Evolutionary conservation across 345 rosid species (phyloP).

Genomic region (Brassica incana): DNA sequence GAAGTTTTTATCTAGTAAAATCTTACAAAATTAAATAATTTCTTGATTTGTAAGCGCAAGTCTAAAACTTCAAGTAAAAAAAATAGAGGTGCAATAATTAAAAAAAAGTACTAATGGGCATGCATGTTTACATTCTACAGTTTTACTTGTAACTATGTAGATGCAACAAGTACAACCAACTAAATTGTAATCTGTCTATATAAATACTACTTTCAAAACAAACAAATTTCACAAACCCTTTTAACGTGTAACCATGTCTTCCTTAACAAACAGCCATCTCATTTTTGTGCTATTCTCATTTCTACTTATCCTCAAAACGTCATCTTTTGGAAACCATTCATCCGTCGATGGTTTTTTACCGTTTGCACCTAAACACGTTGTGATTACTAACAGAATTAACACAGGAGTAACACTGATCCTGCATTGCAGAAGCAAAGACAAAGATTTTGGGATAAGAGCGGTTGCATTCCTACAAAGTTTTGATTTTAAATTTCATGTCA

Average conservation of each 20-base stretch:
- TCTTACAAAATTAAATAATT: too few species aligned
- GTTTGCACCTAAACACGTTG: slow-evolving; percentile 17
- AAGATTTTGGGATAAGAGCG: neutral
- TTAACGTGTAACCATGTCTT: neutral
- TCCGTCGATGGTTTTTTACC: slow-evolving; percentile 5
- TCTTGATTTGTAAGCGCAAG: too few species aligned
- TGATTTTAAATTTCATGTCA: slow-evolving; percentile 8
- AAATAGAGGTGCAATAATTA: too few species aligned
- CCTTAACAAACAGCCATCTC: neutral
- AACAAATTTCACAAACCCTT: neutral
- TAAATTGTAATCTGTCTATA: too few species aligned
- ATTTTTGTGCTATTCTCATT: neutral
- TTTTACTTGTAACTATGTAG: neutral
- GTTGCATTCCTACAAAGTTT: neutral
- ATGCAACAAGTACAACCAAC: neutral
- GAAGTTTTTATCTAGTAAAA: too few species aligned
- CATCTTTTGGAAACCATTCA: neutral
- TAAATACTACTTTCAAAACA: neutral
- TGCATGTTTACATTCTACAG: neutral
- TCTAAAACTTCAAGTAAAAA: too few species aligned
- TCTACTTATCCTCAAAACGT: neutral
- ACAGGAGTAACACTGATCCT: neutral
- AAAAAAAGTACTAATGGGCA: neutral
- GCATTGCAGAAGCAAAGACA: neutral
- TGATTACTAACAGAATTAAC: slow-evolving; percentile 4